These are phyloP conservation scores for Suhomyces prunicola DNA, from an alignment of 805 yeast genomes.

Conservation along the genomic window DNA sequence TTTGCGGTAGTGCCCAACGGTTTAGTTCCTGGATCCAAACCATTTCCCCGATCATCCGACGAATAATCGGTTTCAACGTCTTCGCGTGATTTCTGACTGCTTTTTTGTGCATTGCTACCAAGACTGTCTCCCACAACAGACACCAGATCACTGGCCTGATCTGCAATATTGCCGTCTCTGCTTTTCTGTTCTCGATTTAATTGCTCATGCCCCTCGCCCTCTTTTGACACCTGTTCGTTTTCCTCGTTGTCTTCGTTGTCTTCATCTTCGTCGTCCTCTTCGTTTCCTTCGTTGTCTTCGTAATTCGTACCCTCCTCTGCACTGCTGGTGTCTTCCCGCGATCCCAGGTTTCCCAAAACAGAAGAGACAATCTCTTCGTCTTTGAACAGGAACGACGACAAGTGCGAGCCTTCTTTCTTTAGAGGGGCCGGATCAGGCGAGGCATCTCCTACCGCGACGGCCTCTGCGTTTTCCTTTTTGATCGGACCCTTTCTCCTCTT, in stretches of 20 bases:
- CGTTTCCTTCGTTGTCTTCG: conserved; percentile 3
- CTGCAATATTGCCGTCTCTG: background rate
- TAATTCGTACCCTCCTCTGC: background rate
- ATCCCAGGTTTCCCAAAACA: background rate
- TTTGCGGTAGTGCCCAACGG: background rate
- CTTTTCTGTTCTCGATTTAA: background rate
- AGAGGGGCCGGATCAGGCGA: background rate
- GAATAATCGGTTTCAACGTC: conserved; percentile 5
- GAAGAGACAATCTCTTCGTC: background rate
- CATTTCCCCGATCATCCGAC: background rate
- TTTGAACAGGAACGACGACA: background rate
- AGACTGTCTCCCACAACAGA: conserved; percentile 3
- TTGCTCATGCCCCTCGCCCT: conserved; percentile 6
- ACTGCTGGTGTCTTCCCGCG: conserved; percentile 12
- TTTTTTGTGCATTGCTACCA: background rate
- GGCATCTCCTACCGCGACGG: background rate
- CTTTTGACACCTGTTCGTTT: conserved; percentile 14
- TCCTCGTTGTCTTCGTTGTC: conserved; percentile 7
- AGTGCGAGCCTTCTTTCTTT: background rate
- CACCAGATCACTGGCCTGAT: background rate
- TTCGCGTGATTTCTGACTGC: background rate
- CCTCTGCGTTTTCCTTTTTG: conserved; percentile 8
- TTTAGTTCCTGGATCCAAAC: background rate
- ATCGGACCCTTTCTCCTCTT: conserved; percentile 7
- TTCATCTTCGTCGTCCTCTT: conserved; percentile 6